phyloP scores from a whole-genome alignment of 75 land plant species.

The Adiantum capillusveneris region DNA sequence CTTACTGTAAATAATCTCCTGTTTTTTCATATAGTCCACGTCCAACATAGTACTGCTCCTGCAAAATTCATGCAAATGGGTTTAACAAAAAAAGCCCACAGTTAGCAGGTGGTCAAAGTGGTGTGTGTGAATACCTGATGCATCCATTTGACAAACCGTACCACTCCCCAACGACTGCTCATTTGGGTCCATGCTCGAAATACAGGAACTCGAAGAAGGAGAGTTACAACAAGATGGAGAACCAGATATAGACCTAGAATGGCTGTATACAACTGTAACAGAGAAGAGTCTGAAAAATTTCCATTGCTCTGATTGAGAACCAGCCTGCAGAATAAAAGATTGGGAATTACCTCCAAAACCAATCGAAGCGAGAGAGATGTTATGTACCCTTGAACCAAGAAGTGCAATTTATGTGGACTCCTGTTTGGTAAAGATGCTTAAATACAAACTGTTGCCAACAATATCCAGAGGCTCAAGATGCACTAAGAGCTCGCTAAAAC shows the following conservation, averaged over 20 bases:
- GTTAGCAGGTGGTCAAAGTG: constrained; percentile 56
- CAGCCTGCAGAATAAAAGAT: constrained; percentile 71
- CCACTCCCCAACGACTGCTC: constrained; percentile 45
- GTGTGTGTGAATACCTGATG: constrained; percentile 6
- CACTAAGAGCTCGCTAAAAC: too few relatives aligned
- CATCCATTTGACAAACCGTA: constrained; percentile 77
- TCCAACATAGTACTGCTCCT: constrained; percentile 96
- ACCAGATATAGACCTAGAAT: constrained; percentile 70
- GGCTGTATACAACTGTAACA: constrained; percentile 57
- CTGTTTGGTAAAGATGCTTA: too few relatives aligned
- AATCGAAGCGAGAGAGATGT: too few relatives aligned
- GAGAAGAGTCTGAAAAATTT: constrained; percentile 19
- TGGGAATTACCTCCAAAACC: too few relatives aligned
- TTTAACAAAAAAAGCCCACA: constrained; percentile 47
- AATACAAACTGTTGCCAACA: too few relatives aligned
- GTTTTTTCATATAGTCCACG: constrained; percentile 84
- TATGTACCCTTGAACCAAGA: too few relatives aligned
- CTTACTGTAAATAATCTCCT: constrained; percentile 64
- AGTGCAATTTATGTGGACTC: too few relatives aligned
- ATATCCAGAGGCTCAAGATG: too few relatives aligned
- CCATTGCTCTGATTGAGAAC: constrained; percentile 49
- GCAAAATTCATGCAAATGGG: constrained; percentile 8
- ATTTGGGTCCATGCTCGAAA: constrained; percentile 45
- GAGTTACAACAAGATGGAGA: constrained; percentile 36
- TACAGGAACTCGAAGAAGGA: constrained; percentile 54